Conservation (phyloP, 2,329 filamentous ascomycete species). For the Gremmenia infestans region DNA sequence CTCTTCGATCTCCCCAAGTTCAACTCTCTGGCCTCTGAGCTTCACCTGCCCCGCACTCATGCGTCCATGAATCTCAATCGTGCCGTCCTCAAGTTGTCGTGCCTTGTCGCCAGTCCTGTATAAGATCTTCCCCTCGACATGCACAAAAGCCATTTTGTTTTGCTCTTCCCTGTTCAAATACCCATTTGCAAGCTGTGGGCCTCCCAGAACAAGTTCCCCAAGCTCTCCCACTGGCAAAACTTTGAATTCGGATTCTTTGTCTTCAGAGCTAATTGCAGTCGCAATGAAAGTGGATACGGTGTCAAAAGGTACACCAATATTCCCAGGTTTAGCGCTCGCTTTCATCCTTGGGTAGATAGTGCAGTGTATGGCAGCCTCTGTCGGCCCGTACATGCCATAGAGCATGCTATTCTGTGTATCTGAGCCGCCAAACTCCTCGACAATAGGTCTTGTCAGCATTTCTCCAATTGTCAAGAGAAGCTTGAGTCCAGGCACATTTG, state of each 20-base stretch:
- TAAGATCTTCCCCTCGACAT: conserved; percentile 57
- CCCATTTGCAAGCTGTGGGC: conserved; percentile 69
- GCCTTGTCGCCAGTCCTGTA: conserved; percentile 88
- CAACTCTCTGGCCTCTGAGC: conserved; percentile 75
- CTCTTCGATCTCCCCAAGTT: conserved; percentile 74
- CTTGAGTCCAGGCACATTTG: conserved; percentile 61
- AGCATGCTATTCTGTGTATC: conserved; percentile 52
- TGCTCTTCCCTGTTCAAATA: conserved; percentile 80
- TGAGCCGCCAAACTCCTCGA: conserved; percentile 68
- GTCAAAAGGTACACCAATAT: conserved; percentile 73
- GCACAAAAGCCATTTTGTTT: conserved; percentile 66
- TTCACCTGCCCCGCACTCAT: conserved; percentile 81
- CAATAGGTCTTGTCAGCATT: conserved; percentile 76
- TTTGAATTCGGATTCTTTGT: conserved; percentile 20
- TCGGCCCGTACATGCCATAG: conserved; percentile 93
- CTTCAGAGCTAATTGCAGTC: conserved; percentile 11
- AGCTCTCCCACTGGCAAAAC: conserved; percentile 29
- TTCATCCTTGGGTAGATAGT: conserved; percentile 65
- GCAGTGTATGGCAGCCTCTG: conserved; percentile 87
- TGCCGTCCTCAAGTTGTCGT: conserved; percentile 59
- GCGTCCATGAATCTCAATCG: conserved; percentile 77
- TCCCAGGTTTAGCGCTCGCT: conserved; percentile 52
- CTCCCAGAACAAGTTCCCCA: conserved; percentile 72
- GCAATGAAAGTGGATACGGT: conserved; percentile 52
- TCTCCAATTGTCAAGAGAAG: conserved; percentile 85